A percentile compares a stretch with the other conserved stretches of the same genome.
Evolutionary conservation across 306 rosid species (phyloP).

Genomic region (Luffa aegyptiaca): DNA sequence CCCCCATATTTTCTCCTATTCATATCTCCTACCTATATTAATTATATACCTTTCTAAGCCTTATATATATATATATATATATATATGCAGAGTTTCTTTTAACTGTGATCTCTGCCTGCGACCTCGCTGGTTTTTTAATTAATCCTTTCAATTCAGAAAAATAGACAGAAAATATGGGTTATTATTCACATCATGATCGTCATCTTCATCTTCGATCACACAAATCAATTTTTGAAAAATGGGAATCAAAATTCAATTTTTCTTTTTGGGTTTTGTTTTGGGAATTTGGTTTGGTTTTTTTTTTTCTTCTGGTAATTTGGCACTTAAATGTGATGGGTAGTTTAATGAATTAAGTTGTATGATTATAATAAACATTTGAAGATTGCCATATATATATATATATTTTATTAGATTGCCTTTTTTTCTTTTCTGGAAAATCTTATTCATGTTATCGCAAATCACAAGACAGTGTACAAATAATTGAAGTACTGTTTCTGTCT

Average conservation of each 20-base stretch:
- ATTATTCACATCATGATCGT: background rate
- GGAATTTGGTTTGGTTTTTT: background rate
- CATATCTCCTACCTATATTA: no score
- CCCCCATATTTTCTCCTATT: background rate
- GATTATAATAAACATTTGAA: background rate
- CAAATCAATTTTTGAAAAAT: background rate
- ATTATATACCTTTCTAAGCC: background rate
- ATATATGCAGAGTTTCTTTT: background rate
- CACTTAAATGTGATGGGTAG: background rate
- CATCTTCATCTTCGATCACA: background rate
- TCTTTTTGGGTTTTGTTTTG: background rate
- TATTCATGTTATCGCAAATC: slow-evolving; percentile 1
- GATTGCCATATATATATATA: background rate
- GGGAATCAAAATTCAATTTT: background rate
- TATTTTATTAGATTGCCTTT: background rate
- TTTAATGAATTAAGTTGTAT: background rate
- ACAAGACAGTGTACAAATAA: slow-evolving; percentile 4
- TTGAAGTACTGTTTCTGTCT: background rate
- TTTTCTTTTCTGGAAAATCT: background rate
- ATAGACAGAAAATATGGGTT: background rate
- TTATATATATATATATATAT: background rate
- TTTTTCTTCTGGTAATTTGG: background rate
- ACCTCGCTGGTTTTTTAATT: background rate
- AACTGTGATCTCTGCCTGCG: background rate
- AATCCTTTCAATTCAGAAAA: background rate